These are phyloP conservation scores for Talaromyces pinophilus DNA, from an alignment of 2,329 filamentous ascomycete genomes.

Conservation along the genomic window DNA sequence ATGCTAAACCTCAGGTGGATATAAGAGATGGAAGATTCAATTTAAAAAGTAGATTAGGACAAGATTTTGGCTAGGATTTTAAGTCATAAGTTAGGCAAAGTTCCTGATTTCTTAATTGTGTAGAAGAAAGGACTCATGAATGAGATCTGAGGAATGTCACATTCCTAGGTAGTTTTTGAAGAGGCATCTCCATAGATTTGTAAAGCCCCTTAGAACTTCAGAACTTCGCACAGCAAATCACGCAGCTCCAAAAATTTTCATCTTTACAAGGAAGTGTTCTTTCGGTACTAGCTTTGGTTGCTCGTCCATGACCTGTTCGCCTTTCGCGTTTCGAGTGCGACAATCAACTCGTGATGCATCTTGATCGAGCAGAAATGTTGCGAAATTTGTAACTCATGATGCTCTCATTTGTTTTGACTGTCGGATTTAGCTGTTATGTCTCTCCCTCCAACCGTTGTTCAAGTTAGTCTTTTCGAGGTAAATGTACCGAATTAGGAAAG, in stretches of 20 bases:
- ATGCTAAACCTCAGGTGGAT: not conserved
- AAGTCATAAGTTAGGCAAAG: not conserved
- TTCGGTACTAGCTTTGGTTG: not conserved
- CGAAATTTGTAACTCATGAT: not conserved
- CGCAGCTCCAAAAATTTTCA: too few relatives aligned
- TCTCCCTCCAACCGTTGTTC: not conserved
- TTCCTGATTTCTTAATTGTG: not conserved
- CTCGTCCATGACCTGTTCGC: not conserved
- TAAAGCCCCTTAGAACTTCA: not conserved
- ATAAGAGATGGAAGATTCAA: too few relatives aligned
- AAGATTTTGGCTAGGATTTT: not conserved
- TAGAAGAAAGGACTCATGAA: not conserved
- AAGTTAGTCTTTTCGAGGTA: not conserved
- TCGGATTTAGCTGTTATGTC: not conserved
- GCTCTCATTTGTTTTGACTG: not conserved
- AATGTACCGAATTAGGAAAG: not conserved
- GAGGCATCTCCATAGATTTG: not conserved
- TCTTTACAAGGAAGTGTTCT: not conserved
- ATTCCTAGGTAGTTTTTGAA: slow-evolving; percentile 5
- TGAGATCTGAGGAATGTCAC: slow-evolving; percentile 9
- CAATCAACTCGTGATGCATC: not conserved
- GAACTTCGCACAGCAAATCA: not conserved
- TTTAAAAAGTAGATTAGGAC: not conserved
- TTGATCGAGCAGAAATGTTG: not conserved
- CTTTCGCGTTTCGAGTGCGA: not conserved